Evolutionary conservation across 805 yeast species (phyloP).

Genomic region (Kuraishia hungarica): DNA sequence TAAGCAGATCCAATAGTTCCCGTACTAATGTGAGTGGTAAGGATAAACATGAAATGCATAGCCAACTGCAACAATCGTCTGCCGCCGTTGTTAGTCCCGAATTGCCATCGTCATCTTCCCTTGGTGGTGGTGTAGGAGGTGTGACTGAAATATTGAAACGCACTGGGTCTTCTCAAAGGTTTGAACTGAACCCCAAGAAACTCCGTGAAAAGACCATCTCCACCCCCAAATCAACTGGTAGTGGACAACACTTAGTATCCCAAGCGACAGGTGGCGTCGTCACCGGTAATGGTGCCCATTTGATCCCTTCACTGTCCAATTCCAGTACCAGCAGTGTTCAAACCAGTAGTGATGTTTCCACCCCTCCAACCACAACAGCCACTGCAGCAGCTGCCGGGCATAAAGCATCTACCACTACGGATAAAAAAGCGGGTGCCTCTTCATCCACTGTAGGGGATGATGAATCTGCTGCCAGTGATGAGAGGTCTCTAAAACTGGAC

Average conservation of each 20-base stretch:
- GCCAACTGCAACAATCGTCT: not conserved
- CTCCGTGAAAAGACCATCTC: not conserved
- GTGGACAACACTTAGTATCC: too few species aligned
- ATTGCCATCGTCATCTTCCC: not conserved
- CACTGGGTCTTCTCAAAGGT: not conserved
- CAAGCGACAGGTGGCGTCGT: too few species aligned
- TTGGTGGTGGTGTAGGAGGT: not conserved
- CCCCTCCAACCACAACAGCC: not conserved
- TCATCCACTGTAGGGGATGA: not conserved
- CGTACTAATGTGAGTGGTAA: not conserved
- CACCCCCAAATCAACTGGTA: too few species aligned
- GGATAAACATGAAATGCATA: not conserved
- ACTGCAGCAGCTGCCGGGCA: not conserved
- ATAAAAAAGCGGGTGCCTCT: not conserved
- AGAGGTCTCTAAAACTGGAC: not conserved
- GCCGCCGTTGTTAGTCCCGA: not conserved
- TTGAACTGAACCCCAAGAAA: not conserved
- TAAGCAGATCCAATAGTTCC: constrained; percentile 8
- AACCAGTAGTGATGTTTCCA: not conserved
- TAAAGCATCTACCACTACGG: not conserved
- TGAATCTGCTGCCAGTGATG: not conserved
- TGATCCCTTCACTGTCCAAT: constrained; percentile 1
- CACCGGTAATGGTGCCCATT: too few species aligned
- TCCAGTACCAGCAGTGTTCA: constrained; percentile 1
- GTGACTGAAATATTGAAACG: not conserved